A percentile compares a stretch with the other conserved stretches of the same genome.
These are phyloP conservation scores for Botrytis squamosa DNA, from an alignment of 2,329 filamentous ascomycete species.

Conservation along the genomic window DNA sequence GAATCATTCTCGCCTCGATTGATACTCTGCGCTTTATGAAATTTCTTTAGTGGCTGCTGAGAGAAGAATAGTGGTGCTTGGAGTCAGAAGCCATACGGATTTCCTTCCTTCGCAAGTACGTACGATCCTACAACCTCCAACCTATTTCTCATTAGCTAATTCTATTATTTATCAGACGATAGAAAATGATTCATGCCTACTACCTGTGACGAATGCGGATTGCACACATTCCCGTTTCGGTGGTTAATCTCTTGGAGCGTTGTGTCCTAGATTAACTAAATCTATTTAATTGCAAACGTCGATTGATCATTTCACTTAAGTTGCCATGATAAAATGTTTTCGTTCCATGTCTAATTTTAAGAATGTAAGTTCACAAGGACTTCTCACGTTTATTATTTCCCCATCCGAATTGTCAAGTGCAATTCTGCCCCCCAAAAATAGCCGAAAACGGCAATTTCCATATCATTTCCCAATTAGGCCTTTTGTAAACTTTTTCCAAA, in stretches of 20 bases:
- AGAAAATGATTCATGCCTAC: not conserved
- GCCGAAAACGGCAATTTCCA: conserved; percentile 2
- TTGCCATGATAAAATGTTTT: not conserved
- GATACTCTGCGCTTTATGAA: too few relatives aligned
- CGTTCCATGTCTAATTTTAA: not conserved
- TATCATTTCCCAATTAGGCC: not conserved
- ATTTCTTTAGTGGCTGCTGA: not conserved
- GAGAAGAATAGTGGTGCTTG: not conserved
- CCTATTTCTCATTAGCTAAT: not conserved
- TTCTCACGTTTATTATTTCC: not conserved
- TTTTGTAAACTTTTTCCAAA: not conserved
- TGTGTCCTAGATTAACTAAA: not conserved
- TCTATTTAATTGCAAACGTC: conserved; percentile 1
- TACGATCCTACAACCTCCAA: too few relatives aligned
- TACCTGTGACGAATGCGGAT: not conserved
- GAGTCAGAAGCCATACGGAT: not conserved
- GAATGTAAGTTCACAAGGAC: not conserved
- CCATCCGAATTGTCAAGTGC: not conserved
- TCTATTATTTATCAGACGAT: not conserved
- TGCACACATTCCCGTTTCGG: not conserved
- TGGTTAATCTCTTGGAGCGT: not conserved
- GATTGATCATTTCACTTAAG: not conserved
- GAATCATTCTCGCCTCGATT: not conserved
- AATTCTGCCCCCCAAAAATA: conserved; percentile 5
- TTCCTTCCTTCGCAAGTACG: not conserved